Conservation (phyloP, 495 filamentous ascomycete genomes). For the Aspergillus campestris region DNA sequence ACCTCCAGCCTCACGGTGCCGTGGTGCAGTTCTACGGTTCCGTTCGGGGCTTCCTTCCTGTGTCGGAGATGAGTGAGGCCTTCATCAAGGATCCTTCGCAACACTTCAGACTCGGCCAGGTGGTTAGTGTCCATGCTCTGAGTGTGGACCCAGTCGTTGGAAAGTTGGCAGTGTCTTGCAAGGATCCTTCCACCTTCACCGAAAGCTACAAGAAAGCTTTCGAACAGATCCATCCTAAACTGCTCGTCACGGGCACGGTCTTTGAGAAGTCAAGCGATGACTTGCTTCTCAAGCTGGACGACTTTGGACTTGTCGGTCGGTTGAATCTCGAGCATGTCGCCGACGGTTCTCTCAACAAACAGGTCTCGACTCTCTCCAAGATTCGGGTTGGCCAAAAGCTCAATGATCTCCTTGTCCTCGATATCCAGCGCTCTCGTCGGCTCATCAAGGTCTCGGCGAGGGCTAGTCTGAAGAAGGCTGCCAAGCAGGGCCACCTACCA, state of each 20-base stretch:
- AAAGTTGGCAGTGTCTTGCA: conserved; percentile 85
- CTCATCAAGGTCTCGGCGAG: conserved; percentile 71
- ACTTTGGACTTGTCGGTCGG: conserved; percentile 61
- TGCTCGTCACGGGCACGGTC: conserved; percentile 66
- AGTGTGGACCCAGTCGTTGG: conserved; percentile 62
- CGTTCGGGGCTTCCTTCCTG: conserved; percentile 76
- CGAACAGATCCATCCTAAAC: conserved; percentile 58
- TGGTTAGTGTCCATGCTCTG: conserved; percentile 76
- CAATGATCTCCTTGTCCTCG: conserved; percentile 72
- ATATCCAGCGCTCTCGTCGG: conserved; percentile 64
- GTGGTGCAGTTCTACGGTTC: conserved; percentile 87
- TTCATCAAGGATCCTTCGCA: conserved; percentile 82
- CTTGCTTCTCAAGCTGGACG: conserved; percentile 65
- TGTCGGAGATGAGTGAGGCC: conserved; percentile 95
- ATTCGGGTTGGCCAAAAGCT: conserved; percentile 74
- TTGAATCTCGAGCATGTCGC: conserved; percentile 69
- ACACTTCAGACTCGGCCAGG: conserved; percentile 85
- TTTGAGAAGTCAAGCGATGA: conserved; percentile 78
- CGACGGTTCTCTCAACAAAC: conserved; percentile 72
- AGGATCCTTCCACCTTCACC: conserved; percentile 70
- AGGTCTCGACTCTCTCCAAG: conserved; percentile 61
- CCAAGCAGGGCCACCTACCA: conserved; percentile 56
- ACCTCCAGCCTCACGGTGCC: conserved; percentile 66
- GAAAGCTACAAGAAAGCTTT: conserved; percentile 67
- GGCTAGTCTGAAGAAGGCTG: conserved; percentile 68